phyloP scores from a whole-genome alignment of 2,329 filamentous ascomycete species.

The Xylariaceae sp. region DNA sequence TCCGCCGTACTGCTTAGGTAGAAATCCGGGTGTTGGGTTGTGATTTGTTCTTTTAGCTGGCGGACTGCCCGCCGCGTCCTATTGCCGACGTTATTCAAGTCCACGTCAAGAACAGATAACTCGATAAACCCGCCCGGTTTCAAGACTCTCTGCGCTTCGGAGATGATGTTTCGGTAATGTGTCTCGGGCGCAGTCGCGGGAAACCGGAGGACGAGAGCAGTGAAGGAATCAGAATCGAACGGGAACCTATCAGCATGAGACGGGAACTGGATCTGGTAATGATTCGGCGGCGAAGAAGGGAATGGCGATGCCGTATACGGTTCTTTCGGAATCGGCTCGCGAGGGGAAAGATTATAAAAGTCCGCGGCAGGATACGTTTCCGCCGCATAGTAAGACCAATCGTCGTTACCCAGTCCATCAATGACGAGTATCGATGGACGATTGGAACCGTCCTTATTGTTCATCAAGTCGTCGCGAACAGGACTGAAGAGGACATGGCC shows the following conservation, averaged over 20 bases:
- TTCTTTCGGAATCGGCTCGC: conserved; percentile 46
- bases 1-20: conserved; percentile 58
- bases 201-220: conserved; percentile 71
- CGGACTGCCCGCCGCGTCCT: conserved; percentile 63
- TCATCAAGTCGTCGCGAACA: conserved; percentile 63
- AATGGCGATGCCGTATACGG: conserved; percentile 42
- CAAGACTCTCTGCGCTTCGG: conserved; percentile 71
- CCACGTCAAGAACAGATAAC: conserved; percentile 69
- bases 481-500: conserved; percentile 80
- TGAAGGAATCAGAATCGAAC: conserved; percentile 71
- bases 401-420: conserved; percentile 79
- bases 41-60: conserved; percentile 65
- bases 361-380: conserved; percentile 70
- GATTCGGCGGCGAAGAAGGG: conserved; percentile 59
- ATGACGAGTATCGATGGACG: conserved; percentile 66
- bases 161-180: conserved; percentile 64
- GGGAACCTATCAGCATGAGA: conserved; percentile 63
- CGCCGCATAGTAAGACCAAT: conserved; percentile 83
- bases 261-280: conserved; percentile 66
- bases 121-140: conserved; percentile 77
- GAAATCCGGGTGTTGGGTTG: conserved; percentile 53
- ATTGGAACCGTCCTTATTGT: conserved; percentile 46
- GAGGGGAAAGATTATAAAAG: conserved; percentile 69
- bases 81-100: conserved; percentile 77
- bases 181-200: conserved; percentile 63